Evolutionary conservation across 2,329 filamentous ascomycete species (phyloP).

Genomic region (Chaetomium olivaceum): DNA sequence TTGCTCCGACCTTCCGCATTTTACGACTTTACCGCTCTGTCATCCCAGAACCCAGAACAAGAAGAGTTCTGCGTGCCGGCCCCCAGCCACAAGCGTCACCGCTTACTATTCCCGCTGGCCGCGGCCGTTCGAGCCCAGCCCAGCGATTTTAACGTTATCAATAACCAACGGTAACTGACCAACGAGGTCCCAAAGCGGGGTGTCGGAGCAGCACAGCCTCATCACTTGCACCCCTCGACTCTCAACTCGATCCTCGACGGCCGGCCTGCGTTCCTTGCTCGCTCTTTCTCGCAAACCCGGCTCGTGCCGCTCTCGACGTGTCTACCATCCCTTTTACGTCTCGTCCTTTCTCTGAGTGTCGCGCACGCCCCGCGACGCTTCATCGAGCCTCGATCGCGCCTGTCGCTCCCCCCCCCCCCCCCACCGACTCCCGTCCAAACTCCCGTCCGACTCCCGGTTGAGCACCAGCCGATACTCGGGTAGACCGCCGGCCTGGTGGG

Average conservation of each 20-base stretch:
- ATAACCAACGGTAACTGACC: neutral
- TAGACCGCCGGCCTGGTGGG: conserved; percentile 27
- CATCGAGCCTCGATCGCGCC: conserved; percentile 1
- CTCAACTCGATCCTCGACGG: conserved; percentile 15
- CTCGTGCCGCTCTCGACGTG: conserved; percentile 18
- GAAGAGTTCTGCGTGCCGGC: neutral
- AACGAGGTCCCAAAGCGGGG: conserved; percentile 33
- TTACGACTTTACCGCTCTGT: conserved; percentile 2
- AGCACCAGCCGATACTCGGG: conserved; percentile 39
- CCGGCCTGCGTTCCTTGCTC: conserved; percentile 25
- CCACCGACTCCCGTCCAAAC: conserved; percentile 4
- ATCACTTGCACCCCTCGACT: conserved; percentile 24
- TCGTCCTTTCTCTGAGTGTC: neutral
- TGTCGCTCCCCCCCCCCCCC: conserved; percentile 3
- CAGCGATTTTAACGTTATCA: conserved; percentile 11
- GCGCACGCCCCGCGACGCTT: conserved; percentile 9
- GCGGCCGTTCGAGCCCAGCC: neutral
- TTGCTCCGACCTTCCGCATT: neutral
- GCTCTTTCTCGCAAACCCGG: conserved; percentile 16
- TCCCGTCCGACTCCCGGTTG: conserved; percentile 10
- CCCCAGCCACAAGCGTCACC: conserved; percentile 7
- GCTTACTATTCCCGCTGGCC: neutral
- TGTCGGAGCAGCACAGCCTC: conserved; percentile 34
- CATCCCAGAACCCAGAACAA: neutral
- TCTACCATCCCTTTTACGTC: conserved; percentile 3